Conservation (phyloP, 306 rosid genomes). For the Fragaria nilgerrensis region DNA sequence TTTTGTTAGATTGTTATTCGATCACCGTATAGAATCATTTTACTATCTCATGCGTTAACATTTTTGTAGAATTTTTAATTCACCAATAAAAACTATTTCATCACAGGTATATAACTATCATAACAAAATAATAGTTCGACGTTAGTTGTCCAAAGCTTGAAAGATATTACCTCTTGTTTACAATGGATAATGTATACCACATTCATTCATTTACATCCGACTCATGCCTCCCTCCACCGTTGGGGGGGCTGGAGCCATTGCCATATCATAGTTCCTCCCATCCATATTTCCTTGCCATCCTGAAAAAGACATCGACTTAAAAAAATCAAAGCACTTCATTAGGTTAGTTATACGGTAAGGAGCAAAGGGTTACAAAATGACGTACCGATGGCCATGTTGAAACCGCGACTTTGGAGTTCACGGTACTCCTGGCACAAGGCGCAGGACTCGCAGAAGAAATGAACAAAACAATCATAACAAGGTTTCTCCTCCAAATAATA, state of each 20-base stretch:
- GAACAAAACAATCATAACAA: constrained; percentile 55
- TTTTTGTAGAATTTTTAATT: no score
- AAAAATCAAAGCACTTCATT: no score
- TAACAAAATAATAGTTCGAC: no score
- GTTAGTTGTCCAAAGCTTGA: not conserved
- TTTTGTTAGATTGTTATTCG: no score
- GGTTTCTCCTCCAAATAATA: constrained; percentile 26
- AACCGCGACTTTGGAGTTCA: constrained; percentile 59
- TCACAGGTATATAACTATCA: no score
- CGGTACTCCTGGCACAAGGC: constrained; percentile 78
- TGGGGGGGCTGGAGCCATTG: constrained; percentile 11
- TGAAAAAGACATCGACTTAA: not conserved
- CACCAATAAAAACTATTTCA: no score
- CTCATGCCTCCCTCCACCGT: constrained; percentile 22
- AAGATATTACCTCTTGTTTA: no score
- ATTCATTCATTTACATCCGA: not conserved
- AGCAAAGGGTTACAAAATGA: no score
- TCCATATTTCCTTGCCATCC: constrained; percentile 29
- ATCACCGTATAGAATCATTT: no score
- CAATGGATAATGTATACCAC: no score
- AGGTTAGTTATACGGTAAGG: no score
- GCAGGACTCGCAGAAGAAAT: constrained; percentile 54
- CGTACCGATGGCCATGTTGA: constrained; percentile 45
- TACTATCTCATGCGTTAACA: no score
- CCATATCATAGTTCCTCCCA: not conserved